Percentiles rank a stretch among this genome's conserved stretches.
These are phyloP conservation scores for Cubamyces sp. DNA, from an alignment of 768 basidiomycete genomes.

Conservation along the genomic window DNA sequence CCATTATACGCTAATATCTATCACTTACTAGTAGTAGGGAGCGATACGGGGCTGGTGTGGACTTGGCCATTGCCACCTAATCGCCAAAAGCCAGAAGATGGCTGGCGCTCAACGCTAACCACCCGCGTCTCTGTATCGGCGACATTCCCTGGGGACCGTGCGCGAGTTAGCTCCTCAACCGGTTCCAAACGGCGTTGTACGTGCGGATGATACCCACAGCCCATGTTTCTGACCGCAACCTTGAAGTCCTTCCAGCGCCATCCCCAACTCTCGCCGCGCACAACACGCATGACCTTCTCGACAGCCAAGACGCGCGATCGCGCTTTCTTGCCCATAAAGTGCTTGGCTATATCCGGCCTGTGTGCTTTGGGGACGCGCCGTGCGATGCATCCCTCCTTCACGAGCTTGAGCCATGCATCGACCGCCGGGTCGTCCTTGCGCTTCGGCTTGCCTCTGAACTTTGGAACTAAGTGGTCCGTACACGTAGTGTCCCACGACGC, in stretches of 20 bases:
- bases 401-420: slow-evolving; percentile 71
- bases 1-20: too few relatives aligned
- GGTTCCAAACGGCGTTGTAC: neutral
- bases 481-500: slow-evolving; percentile 8
- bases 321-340: slow-evolving; percentile 74
- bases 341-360: slow-evolving; percentile 81
- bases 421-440: slow-evolving; percentile 58
- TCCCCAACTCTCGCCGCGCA: slow-evolving; percentile 69
- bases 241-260: slow-evolving; percentile 87
- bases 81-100: slow-evolving; percentile 32
- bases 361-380: slow-evolving; percentile 74
- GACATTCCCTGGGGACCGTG: slow-evolving; percentile 22
- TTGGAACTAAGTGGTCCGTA: slow-evolving; percentile 9
- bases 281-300: slow-evolving; percentile 62
- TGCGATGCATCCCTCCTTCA: slow-evolving; percentile 67
- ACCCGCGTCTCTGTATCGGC: slow-evolving; percentile 31
- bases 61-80: slow-evolving; percentile 22
- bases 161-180: neutral
- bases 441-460: slow-evolving; percentile 68
- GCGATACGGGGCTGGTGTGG: slow-evolving; percentile 14
- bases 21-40: too few relatives aligned
- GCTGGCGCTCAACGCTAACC: slow-evolving; percentile 31
- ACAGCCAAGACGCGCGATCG: slow-evolving; percentile 67
- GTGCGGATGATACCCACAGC: slow-evolving; percentile 57
- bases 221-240: slow-evolving; percentile 78